Base-by-base conservation (phyloP, 2,329 filamentous ascomycete genomes). In the Grosmannia clavigera region DNA sequence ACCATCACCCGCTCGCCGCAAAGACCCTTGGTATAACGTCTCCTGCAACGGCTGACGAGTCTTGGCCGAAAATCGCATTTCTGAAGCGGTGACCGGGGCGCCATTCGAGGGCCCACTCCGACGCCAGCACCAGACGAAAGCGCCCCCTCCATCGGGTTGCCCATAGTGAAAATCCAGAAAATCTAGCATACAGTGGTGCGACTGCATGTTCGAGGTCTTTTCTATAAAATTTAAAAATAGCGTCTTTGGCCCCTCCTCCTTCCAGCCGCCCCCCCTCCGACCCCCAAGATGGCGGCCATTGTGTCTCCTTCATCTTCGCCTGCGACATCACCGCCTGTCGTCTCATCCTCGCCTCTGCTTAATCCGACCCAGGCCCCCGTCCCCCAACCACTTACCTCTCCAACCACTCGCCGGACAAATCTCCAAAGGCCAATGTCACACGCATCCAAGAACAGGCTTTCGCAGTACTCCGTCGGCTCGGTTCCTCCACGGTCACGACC, bases 391-490 rank as follows among this genome's bases (percentile, higher is more conserved):
- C 78, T 82, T 66, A 82, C 81, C 59, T 82, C 82, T 58, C 76
- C 81, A 61, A 73, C 65, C 16, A 70, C 78, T 64, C 84, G 81
- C 68, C 80, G 82, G 70, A 78, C 85, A 69, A 81, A 77, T 68
- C 72, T 82, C 61, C 79, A 85, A 67, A 77, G 84, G 66, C 86
- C 88, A 66, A 81, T 83, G 73, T 90, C 88, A 68, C 88, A 90
- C 69, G 88, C 85, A 67, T 86, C 87, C 64, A 92, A 85, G 74
- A 88, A 89, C 70, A 83, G 91, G 60, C 78, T 95, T 67, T 95
- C 91, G 64, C 88, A 90, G 69, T 92, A 92, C 75, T 94, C 89
- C 64, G 85, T 80, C 67, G 76, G 83, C 61, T 92, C 89, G 19
- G 79, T 78, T 61, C 81, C 81, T 57, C 80, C 81, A 63, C 82